phyloP scores from a whole-genome alignment of 192 early-diverging fungal species.

The Mortierella hygrophila region DNA sequence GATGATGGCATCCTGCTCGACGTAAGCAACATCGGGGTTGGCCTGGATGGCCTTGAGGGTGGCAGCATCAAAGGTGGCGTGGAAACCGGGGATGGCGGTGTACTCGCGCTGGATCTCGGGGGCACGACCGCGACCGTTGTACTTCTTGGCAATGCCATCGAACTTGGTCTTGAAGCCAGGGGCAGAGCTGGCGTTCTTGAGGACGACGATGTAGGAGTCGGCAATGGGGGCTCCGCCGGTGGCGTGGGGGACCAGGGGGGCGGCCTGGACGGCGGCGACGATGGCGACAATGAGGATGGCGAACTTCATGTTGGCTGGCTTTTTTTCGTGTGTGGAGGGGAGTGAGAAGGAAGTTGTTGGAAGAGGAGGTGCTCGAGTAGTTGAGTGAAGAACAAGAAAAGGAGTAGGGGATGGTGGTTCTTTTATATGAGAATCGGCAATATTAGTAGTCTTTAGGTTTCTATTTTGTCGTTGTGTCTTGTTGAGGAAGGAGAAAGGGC shows the following conservation, averaged over 20 bases:
- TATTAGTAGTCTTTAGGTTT: neutral
- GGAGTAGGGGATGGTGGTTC: neutral
- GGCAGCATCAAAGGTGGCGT: neutral
- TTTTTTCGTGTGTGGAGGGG: conserved; percentile 44
- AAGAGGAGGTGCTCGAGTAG: conserved; percentile 18
- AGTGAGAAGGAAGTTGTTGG: conserved; percentile 53
- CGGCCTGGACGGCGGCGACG: conserved; percentile 36
- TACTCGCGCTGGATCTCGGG: conserved; percentile 66
- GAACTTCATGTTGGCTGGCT: conserved; percentile 20
- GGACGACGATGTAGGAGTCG: conserved; percentile 75
- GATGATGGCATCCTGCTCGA: conserved; percentile 75
- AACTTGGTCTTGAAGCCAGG: conserved; percentile 32
- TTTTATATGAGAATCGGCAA: neutral
- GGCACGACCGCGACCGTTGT: conserved; percentile 60
- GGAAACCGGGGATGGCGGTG: conserved; percentile 22
- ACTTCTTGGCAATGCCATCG: conserved; percentile 61
- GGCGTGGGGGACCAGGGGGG: conserved; percentile 14
- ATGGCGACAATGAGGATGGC: conserved; percentile 25
- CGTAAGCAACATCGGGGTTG: conserved; percentile 68
- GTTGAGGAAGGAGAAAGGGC: neutral
- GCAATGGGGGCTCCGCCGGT: conserved; percentile 50
- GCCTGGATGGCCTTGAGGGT: conserved; percentile 64
- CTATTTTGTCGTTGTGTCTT: neutral
- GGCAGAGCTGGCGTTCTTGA: conserved; percentile 57
- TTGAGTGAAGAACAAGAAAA: conserved; percentile 12